phyloP scores from a whole-genome alignment of 2,329 filamentous ascomycete species.

The Diplodia corticola region DNA sequence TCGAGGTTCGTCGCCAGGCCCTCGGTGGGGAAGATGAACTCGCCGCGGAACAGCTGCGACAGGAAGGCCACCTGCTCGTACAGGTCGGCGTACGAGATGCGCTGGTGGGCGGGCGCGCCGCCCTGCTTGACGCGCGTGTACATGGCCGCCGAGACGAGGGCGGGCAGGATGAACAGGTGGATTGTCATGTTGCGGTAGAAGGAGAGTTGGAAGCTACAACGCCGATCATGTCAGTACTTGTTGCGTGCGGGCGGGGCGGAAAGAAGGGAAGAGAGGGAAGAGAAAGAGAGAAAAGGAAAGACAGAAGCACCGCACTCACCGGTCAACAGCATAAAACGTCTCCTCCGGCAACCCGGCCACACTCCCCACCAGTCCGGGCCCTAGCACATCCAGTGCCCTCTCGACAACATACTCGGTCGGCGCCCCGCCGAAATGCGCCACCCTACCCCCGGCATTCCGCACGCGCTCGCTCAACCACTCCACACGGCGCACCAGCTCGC shows the following conservation, averaged over 20 bases:
- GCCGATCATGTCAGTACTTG: neutral
- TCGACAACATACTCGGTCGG: slow-evolving; percentile 82
- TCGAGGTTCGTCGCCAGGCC: slow-evolving; percentile 79
- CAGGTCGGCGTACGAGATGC: slow-evolving; percentile 73
- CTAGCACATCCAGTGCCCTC: slow-evolving; percentile 86
- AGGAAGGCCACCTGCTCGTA: slow-evolving; percentile 82
- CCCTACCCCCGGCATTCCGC: slow-evolving; percentile 80
- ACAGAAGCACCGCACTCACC: slow-evolving; percentile 43
- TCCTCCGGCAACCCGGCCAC: slow-evolving; percentile 80
- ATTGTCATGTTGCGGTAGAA: slow-evolving; percentile 99
- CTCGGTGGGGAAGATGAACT: slow-evolving; percentile 94
- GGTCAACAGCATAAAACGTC: slow-evolving; percentile 91
- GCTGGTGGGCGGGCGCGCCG: slow-evolving; percentile 78
- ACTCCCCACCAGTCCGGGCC: slow-evolving; percentile 80
- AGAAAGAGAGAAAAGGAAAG: neutral
- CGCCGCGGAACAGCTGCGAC: slow-evolving; percentile 77
- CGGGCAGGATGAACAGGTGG: slow-evolving; percentile 92
- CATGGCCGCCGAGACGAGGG: slow-evolving; percentile 84
- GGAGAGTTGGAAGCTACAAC: slow-evolving; percentile 79
- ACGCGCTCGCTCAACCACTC: slow-evolving; percentile 87
- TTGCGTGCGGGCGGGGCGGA: neutral
- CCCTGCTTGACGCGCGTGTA: slow-evolving; percentile 90
- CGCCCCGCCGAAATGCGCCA: slow-evolving; percentile 86
- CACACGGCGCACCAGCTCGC: slow-evolving; percentile 80
- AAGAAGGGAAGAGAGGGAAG: neutral